Percentiles rank a stretch among this genome's conserved stretches.
These are phyloP conservation scores for Quercus glauca DNA, from an alignment of 306 rosid genomes.

Conservation along the genomic window DNA sequence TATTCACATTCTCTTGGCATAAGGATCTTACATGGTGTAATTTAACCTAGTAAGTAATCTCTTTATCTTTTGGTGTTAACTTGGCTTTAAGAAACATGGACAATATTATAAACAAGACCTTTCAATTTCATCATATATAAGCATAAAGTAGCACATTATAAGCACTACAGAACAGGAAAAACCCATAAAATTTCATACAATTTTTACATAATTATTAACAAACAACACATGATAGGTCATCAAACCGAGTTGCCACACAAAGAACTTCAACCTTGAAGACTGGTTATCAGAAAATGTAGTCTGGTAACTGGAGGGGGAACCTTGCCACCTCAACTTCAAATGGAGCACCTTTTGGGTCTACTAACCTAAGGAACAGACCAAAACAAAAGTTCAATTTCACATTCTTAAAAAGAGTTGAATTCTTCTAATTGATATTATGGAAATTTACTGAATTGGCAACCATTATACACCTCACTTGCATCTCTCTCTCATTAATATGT, in stretches of 20 bases:
- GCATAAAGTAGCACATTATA: not conserved
- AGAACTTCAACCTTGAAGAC: too few species aligned
- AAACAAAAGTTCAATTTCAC: not conserved
- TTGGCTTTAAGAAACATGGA: not conserved
- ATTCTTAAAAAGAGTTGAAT: conserved; percentile 1
- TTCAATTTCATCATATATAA: not conserved
- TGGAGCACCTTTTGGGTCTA: conserved; percentile 46
- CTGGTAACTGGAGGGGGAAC: conserved; percentile 72
- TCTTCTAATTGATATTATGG: not conserved
- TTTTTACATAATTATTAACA: not conserved
- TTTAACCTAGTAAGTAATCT: not conserved
- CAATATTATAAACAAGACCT: not conserved
- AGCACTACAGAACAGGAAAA: not conserved
- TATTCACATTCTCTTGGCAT: too few species aligned
- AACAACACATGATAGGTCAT: not conserved
- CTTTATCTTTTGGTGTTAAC: not conserved
- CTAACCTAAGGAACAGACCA: conserved; percentile 36
- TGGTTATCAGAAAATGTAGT: conserved; percentile 64
- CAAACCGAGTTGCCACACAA: not conserved
- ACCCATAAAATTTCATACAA: not conserved
- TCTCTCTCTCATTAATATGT: not conserved
- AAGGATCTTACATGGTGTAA: too few species aligned
- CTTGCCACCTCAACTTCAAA: conserved; percentile 61
- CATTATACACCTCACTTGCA: not conserved
- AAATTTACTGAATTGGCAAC: not conserved